Base-by-base conservation (phyloP, 495 filamentous ascomycete genomes). In the Daldinia bambusicola region DNA sequence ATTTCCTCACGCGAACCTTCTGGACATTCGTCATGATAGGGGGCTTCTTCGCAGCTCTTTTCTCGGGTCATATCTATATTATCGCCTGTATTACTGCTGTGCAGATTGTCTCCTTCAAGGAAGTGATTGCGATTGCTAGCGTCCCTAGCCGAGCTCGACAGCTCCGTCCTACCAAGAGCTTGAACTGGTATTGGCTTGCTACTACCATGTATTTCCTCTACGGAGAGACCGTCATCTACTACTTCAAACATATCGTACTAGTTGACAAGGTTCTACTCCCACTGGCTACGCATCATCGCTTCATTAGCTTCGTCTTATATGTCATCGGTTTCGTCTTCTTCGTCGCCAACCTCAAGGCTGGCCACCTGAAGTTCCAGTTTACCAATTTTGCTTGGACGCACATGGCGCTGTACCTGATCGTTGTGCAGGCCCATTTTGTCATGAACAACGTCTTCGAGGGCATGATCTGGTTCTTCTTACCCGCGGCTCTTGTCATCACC, bases 381-480 rank as follows among this genome's bases (percentile, higher is more conserved):
- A 95, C 94, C 45, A 95, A 99, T 77, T 99, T 98, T 76, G 96
- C 93, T 53, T 98, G 96, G 96, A 97, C 95, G 2, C 96, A 99
- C 79, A 98, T 99, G 93, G 96, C 96, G 1, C 87, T 99, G 34
- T 98, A 97, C 84, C 82, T 99, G 75, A 98, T 99, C 72, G 94
- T 98, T 26, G 93, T 97, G 12, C 96, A 99, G 79, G 93, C 96
- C 22, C 96, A 99, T 80, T 99, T 99, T 77, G 93, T 99, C 80
- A 98, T 99, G 92, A 98, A 99, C 85, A 99, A 98, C 81, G 90
- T 98, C 66, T 95, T 99, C 79, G 96, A 99, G 82, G 96, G 96
- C 80, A 93, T 99, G 93, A 95, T 99, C 78, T 99, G 96, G 96
- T 98, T 99, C 86, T 98, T 99, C 87, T 84, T 99, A 51, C 96